phyloP scores from a whole-genome alignment of 345 rosid genomes.

The Syzygium grande region DNA sequence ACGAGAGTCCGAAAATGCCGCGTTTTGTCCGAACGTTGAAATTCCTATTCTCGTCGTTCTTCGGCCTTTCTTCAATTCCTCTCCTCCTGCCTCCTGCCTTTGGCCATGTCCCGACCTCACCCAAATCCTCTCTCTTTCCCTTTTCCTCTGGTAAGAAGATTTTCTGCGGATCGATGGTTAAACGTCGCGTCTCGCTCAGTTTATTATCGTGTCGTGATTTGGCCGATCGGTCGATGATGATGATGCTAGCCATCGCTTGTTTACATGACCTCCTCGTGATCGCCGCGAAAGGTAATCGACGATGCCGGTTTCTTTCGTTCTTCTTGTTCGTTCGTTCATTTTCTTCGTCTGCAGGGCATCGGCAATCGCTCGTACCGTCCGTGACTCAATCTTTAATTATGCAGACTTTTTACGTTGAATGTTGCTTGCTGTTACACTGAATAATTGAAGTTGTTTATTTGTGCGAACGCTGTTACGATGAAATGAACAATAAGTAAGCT shows the following conservation, averaged over 20 bases:
- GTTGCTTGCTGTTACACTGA: background rate
- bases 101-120: background rate
- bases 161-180: background rate
- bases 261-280: background rate
- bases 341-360: background rate
- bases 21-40: background rate
- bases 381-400: background rate
- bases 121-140: background rate
- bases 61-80: background rate
- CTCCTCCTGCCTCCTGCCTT: background rate
- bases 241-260: background rate
- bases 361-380: background rate
- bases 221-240: background rate
- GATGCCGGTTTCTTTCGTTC: background rate
- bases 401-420: background rate
- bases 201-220: background rate
- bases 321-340: background rate
- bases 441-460: background rate
- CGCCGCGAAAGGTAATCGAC: background rate
- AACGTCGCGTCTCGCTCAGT: background rate
- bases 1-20: background rate
- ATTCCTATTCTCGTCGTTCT: background rate
- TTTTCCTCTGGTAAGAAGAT: background rate
- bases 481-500: background rate
- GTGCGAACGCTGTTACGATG: background rate